Evolutionary conservation across 2,329 filamentous ascomycete genomes (phyloP), one percentile per base, ranked within the genome.

Genomic region (Arthroderma sp.): DNA sequence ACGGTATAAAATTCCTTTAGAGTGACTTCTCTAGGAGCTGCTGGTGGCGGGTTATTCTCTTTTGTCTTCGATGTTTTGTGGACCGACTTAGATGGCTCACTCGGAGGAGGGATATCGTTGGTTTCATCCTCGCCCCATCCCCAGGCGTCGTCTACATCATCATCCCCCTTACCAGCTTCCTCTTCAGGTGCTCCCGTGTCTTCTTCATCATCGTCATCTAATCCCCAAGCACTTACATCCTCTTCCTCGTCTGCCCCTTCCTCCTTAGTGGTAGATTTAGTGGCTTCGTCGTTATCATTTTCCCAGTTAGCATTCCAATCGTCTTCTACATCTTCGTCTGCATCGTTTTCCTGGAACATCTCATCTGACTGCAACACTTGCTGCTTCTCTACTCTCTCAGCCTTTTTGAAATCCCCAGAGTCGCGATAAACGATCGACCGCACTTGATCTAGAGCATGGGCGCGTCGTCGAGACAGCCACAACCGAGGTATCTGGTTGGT

Each of bases 1-100:
- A 95, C 87, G 59, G 84, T 87, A 70, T 95, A 98, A 1, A 81
- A 87, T 72, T 98, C 93, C 60, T 80, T 86, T 47, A 97, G 73
- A 0, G 87, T 86, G 59, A 97, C 74, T 67, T 93, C 86, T 57
- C 82, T 77, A 7, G 76, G 59, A 57, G 57, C 15, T 56, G 17
- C 28, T 58, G 51, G 51, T 21, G 61, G 54, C 49, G 65, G 62
- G n/a, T 53, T 52, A 55, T 56, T 54, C 35, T 66, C 63, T 55
- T 59, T 63, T 35, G 52, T 33, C 62, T 58, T n/a, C 61, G 57
- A 17, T 54, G 57, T 52, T 17, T 15, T 68, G 61, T 2, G 38
- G 9, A 8, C n/a, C 17, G 41, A 25, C 4, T 39, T 15, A 15
- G 51, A 39, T 38, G 66, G 58, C 37, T 70, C 68, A 41, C 41